Conservation (phyloP, 2,329 filamentous ascomycete genomes). For the Neocatenulostroma microsporum region DNA sequence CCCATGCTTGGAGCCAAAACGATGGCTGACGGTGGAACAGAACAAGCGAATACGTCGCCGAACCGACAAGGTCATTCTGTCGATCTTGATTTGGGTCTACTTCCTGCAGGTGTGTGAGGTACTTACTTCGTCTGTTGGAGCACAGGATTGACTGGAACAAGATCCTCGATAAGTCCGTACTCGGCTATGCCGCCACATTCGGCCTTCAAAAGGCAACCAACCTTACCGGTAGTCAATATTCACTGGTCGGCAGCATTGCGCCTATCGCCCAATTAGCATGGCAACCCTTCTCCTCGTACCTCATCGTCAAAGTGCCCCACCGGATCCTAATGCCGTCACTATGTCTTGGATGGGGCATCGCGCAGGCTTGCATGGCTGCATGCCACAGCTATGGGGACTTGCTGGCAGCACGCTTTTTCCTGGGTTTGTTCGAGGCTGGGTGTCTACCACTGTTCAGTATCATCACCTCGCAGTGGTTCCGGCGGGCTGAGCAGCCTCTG, state of each 20-base stretch:
- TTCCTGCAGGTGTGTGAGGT: slow-evolving; percentile 44
- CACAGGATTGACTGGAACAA: slow-evolving; percentile 48
- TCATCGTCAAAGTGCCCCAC: slow-evolving; percentile 56
- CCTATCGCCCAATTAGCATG: slow-evolving; percentile 49
- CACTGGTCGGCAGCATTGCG: slow-evolving; percentile 42
- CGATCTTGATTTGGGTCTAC: slow-evolving; percentile 51
- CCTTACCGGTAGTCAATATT: slow-evolving; percentile 44
- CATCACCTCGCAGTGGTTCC: slow-evolving; percentile 22
- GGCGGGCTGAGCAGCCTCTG: slow-evolving; percentile 22
- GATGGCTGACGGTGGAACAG: slow-evolving; percentile 10
- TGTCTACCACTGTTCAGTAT: slow-evolving; percentile 59
- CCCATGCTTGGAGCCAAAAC: not conserved
- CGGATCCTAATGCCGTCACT: slow-evolving; percentile 58
- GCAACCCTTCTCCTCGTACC: slow-evolving; percentile 58
- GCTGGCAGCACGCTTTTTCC: slow-evolving; percentile 55
- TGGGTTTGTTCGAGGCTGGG: slow-evolving; percentile 59
- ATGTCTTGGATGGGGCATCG: slow-evolving; percentile 54
- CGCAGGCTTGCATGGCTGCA: slow-evolving; percentile 54
- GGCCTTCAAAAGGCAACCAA: slow-evolving; percentile 37
- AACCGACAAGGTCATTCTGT: slow-evolving; percentile 53
- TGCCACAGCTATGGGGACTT: slow-evolving; percentile 52
- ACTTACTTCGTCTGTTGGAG: slow-evolving; percentile 58
- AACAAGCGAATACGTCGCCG: slow-evolving; percentile 53
- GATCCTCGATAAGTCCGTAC: slow-evolving; percentile 47
- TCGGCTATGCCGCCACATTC: slow-evolving; percentile 43